Base-by-base conservation (phyloP, 805 yeast species). In the Torulaspora gathmanii region DNA sequence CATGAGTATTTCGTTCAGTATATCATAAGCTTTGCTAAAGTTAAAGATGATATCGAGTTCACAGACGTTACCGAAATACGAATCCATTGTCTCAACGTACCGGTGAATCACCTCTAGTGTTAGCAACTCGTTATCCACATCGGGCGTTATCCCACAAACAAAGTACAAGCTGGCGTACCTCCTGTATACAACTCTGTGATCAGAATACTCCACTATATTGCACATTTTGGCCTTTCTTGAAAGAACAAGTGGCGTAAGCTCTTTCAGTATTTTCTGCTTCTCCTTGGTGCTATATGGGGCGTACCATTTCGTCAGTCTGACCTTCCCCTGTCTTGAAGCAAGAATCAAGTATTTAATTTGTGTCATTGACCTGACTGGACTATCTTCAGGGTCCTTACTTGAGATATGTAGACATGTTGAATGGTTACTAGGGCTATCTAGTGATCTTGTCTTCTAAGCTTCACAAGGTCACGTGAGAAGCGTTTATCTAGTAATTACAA, bases 21-120 rank as follows among this genome's bases (percentile, higher is more conserved):
- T 83, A 66, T 87, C 86, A 64, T 93, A 93, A 0, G 98, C 97
- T 61, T 86, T 85, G 56, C 86, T 86, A 69, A 93, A 93, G 60
- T 95, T 93, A 76, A 93, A 93, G 40, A 93, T 93, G 51, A 93
- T 93, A 68, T 93, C 99, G 57, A 93, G 72, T 64, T 93, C 99
- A 68, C 97, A 89, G 13, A 93, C 99, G 60, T 88, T 91, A 10
- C 96, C 97, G 62, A 87, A 93, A 48, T 89, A 80, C 56, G 85
- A 83, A 70, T 93, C 99, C 96, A 93, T 88, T 53, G 87, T 89
- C 65, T 93, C 99, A 33, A 93, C 99, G 63, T 82, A 93, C 49
- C 97, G 74, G 64, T 93, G 99, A 41, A 93, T 82, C 13, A 85
- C 71, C 59, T 93, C 99, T 45, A 93, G 71, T 1, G 95, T 82